Evolutionary conservation across 2,329 filamentous ascomycete genomes (phyloP).

Genomic region (Neonectria punicea): DNA sequence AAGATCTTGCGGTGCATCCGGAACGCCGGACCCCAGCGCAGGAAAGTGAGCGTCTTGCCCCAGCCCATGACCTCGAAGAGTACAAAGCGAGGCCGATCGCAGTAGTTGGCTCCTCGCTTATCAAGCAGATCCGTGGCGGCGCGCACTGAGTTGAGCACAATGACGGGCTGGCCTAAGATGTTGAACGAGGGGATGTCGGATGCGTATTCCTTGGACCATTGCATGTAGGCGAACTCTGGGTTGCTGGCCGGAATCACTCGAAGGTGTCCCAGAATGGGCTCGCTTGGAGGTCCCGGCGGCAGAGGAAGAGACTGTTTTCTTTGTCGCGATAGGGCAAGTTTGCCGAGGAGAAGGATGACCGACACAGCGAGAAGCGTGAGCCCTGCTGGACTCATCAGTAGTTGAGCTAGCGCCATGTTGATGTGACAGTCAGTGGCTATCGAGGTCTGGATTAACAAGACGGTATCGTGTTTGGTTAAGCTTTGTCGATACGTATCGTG

Average conservation of each 20-base stretch:
- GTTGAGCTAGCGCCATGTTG: slow-evolving; percentile 13
- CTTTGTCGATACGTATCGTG: neutral
- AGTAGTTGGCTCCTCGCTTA: slow-evolving; percentile 56
- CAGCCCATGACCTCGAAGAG: slow-evolving; percentile 58
- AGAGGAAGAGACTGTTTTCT: slow-evolving; percentile 30
- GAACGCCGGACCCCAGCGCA: slow-evolving; percentile 54
- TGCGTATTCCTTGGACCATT: slow-evolving; percentile 61
- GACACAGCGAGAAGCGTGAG: slow-evolving; percentile 11
- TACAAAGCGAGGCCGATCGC: slow-evolving; percentile 57
- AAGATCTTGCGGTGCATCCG: slow-evolving; percentile 56
- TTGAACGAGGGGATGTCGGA: slow-evolving; percentile 48
- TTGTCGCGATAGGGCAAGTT: neutral
- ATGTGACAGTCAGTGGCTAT: neutral
- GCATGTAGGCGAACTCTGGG: slow-evolving; percentile 46
- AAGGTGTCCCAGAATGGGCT: slow-evolving; percentile 56
- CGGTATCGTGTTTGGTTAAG: neutral
- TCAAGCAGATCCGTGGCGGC: slow-evolving; percentile 57
- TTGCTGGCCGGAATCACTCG: slow-evolving; percentile 53
- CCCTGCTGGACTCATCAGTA: slow-evolving; percentile 11
- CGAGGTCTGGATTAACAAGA: neutral
- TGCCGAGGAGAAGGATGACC: slow-evolving; percentile 2
- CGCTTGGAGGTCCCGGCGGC: slow-evolving; percentile 48
- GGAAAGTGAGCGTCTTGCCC: slow-evolving; percentile 58
- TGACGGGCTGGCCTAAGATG: slow-evolving; percentile 48
- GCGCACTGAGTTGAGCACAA: slow-evolving; percentile 57